Conservation (phyloP, 306 rosid genomes). For the Citrullus colocynthis region DNA sequence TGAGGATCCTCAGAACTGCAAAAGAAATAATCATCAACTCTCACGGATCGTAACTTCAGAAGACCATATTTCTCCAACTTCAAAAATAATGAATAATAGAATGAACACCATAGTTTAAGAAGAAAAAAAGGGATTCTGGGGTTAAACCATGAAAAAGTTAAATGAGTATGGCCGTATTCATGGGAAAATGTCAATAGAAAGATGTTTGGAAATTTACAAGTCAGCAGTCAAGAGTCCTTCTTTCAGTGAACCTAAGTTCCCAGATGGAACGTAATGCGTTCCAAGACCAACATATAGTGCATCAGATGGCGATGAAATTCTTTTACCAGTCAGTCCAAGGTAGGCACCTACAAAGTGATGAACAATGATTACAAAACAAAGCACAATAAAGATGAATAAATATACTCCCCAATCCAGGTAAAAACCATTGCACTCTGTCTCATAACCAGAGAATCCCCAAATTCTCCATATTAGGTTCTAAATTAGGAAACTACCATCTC, state of each 20-base stretch:
- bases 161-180: not conserved
- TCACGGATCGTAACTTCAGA: not conserved
- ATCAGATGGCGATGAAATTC: slow-evolving; percentile 74
- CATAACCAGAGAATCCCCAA: not conserved
- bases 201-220: slow-evolving; percentile 46
- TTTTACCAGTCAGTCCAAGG: slow-evolving; percentile 94
- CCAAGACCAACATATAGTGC: slow-evolving; percentile 85
- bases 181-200: not conserved
- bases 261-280: slow-evolving; percentile 86
- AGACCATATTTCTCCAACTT: slow-evolving; percentile 11
- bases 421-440: not conserved
- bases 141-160: not conserved
- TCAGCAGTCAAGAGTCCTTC: slow-evolving; percentile 65
- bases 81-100: not conserved
- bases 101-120: not conserved
- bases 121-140: not conserved
- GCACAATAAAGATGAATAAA: slow-evolving; percentile 2
- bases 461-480: not conserved
- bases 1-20: slow-evolving; percentile 81
- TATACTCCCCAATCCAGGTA: not conserved
- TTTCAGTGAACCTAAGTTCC: slow-evolving; percentile 63
- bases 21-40: not conserved
- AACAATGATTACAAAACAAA: slow-evolving; percentile 3
- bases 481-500: not conserved
- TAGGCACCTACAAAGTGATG: slow-evolving; percentile 56